Evolutionary conservation across 352 stramenopile species (phyloP), one percentile per base, ranked within the genome.

Genomic region (Pythium pyrilobum): DNA sequence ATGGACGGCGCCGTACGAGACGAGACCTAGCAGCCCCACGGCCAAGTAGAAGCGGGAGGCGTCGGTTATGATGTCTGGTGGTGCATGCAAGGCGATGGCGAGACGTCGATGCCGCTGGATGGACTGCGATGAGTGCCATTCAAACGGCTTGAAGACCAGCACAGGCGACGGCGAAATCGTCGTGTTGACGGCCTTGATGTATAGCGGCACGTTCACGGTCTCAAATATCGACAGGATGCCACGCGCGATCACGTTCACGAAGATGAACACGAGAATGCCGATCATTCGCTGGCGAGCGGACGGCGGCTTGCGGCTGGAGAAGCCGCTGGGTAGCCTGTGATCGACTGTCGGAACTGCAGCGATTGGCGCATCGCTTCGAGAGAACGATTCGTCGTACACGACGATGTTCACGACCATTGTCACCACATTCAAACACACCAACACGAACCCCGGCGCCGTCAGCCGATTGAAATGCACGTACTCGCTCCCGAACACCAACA

Each of bases 161-260:
- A 64, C 41, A 18, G 72, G 59, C 36, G 60, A 54, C 25, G 55
- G 36, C 9, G 51, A 33, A 10, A 52, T 72, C 21, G 44, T 76
- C 31, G 61, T 62, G 32, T 71, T 69, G 9, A 76, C 77, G 24
- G 69, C 53, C 25, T 71, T 48, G 21, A 80, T 38, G 40, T 84
- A 88, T 4, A 86, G 53, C 39, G 75, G 71, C 11, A 86, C 66
- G 56, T 86, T 85, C 21, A 86, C 68, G n/a, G 75, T 86, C 64
- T 88, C 77, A 39, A 86, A 88, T 10, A 88, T 68, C 4, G 75
- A 85, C 13, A 88, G 61, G 41, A 88, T 85, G 4, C 77, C 75
- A 20, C 75, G 66, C 16, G 67, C 65, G 25, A 67, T 82, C 38
- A 85, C 77, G 62, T 88, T 88, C 24, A 83, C 60, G 32, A 83